A percentile compares a stretch with the other conserved stretches of the same genome.
Evolutionary conservation across 108 stramenopile genomes (phyloP).

Genomic region (Cyclotella choctawhatcheeana): DNA sequence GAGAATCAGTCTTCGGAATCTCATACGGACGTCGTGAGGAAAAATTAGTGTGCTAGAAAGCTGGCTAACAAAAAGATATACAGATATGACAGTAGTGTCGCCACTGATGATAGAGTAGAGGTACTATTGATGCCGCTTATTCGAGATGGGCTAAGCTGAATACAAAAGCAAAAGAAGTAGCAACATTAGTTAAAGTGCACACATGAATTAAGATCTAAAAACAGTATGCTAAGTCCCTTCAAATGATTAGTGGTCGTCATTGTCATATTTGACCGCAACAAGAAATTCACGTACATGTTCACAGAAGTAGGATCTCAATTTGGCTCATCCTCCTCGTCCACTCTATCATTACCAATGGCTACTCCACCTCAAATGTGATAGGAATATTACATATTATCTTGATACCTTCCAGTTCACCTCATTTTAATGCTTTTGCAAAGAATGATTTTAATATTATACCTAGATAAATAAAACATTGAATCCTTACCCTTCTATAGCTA

Average conservation of each 20-base stretch:
- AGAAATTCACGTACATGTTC: no score
- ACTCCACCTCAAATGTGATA: no score
- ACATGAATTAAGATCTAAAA: background rate
- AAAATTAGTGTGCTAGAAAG: constrained; percentile 77
- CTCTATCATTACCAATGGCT: no score
- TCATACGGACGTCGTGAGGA: constrained; percentile 44
- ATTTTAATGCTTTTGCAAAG: background rate
- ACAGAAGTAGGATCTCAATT: no score
- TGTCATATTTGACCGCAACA: no score
- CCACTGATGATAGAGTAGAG: constrained; percentile 72
- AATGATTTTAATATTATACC: background rate
- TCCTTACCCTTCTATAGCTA: no score
- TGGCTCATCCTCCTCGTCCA: no score
- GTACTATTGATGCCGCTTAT: constrained; percentile 86
- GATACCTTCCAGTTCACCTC: no score
- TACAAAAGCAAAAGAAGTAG: constrained; percentile 80
- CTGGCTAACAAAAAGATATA: constrained; percentile 86
- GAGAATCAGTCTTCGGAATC: constrained; percentile 21
- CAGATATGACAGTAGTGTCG: no score
- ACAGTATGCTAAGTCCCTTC: background rate
- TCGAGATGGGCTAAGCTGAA: constrained; percentile 89
- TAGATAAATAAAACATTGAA: background rate
- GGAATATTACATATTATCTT: no score
- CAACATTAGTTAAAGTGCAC: background rate
- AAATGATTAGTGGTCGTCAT: background rate